A percentile compares a stretch with the other conserved stretches of the same genome.
These are phyloP conservation scores for Aspergillus piperis DNA, from an alignment of 2,329 filamentous ascomycete genomes.

Conservation along the genomic window DNA sequence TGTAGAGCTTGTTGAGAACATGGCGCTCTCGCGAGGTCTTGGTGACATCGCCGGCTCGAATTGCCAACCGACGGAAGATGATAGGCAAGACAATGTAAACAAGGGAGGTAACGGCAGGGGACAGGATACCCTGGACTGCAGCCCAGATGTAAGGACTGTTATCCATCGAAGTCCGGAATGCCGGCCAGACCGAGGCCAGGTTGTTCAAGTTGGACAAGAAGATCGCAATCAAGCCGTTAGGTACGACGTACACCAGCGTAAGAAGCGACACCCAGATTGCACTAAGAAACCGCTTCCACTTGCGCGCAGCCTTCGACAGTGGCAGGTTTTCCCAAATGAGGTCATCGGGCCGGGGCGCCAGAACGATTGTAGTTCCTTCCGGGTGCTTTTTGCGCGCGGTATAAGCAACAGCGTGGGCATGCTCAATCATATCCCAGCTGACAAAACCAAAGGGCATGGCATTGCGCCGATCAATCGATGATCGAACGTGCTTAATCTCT, in stretches of 20 bases:
- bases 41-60: constrained; percentile 81
- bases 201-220: constrained; percentile 87
- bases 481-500: constrained; percentile 80
- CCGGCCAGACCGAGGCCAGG: constrained; percentile 75
- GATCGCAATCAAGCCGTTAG: constrained; percentile 91
- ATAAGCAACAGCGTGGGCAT: constrained; percentile 86
- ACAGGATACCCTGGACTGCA: constrained; percentile 85
- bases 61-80: constrained; percentile 84
- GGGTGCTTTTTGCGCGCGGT: constrained; percentile 78
- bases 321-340: constrained; percentile 95
- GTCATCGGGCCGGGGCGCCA: constrained; percentile 86
- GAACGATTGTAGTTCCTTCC: constrained; percentile 70
- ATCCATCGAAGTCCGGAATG: constrained; percentile 67
- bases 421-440: constrained; percentile 83
- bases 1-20: constrained; percentile 85
- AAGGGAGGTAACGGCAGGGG: constrained; percentile 82
- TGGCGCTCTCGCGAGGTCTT: constrained; percentile 92
- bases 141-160: constrained; percentile 72
- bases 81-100: constrained; percentile 86
- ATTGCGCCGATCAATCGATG: constrained; percentile 80
- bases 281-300: constrained; percentile 74
- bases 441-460: constrained; percentile 92
- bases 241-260: constrained; percentile 82
- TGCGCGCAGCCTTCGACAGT: constrained; percentile 66
- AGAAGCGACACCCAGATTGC: constrained; percentile 79